Evolutionary conservation across 306 rosid species (phyloP), one percentile per base, ranked within the genome.

Genomic region (Psophocarpus tetragonolobus): DNA sequence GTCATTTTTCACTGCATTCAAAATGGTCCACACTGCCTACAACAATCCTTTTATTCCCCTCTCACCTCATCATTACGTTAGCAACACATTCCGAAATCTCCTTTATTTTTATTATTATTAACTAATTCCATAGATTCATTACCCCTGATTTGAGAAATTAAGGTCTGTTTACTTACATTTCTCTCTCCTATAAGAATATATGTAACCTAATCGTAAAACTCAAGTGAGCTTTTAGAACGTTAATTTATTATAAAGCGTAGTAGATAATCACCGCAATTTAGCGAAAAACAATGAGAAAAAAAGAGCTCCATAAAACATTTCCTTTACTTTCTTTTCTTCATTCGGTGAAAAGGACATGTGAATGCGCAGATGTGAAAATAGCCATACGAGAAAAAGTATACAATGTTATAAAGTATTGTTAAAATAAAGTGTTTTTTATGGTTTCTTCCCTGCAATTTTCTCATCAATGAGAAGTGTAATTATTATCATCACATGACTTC

Each of bases 401-500:
- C 67, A 73, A 75, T 38, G 83, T 75, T 68, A 50, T 76, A 84
- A 73, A 87, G 82, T 76, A 81, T 66, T 80, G 84, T 82, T 84
- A 80, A 82, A 86, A 62, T 51, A 83, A 81, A 83, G 69, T 36
- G 21, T 35, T 18, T 73, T 79, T 47, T 0, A 4, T 17, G 60
- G 54, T 67, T 84, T 72, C 75, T 38, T 73, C 20, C 64, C 83
- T 78, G 82, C 85, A 71, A 24, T 73, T 73, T 85, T 82, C 69
- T 75, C 87, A 83, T 84, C 87, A 89, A 85, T 88, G 87, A 83
- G 87, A 68, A 77, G 76, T 87, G 90, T 89, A 88, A 92, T 95
- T 81, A 95, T 95, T 89, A 88, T 86, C 78, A 81, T 91, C 97
- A 92, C 98, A 95, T 95, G 98, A 89, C 79, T 83, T 83, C 86